Evolutionary conservation across 2,329 filamentous ascomycete genomes (phyloP).

Genomic region (Metarhizium robertsii): DNA sequence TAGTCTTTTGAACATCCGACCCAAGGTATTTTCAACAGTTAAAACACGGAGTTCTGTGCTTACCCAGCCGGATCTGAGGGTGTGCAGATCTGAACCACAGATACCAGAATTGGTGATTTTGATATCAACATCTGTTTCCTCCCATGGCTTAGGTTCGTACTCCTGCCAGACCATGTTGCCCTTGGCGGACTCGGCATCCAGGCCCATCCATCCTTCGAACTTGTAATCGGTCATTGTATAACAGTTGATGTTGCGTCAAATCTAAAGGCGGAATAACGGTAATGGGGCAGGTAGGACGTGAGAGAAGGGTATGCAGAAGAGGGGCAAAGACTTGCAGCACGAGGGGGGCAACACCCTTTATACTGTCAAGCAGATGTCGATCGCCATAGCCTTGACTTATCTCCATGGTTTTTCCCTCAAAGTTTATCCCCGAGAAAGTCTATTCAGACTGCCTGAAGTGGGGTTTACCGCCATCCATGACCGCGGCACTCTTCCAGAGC

Average conservation of each 20-base stretch:
- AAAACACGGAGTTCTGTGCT: conserved; percentile 1
- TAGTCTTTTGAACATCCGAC: background rate
- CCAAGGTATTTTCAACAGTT: background rate
- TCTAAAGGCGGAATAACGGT: background rate
- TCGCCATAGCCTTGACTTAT: background rate
- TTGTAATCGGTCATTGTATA: conserved; percentile 29
- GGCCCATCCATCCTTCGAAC: conserved; percentile 43
- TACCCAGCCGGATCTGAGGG: conserved; percentile 44
- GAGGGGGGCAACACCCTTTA: background rate
- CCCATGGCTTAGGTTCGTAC: conserved; percentile 56
- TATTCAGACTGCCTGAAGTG: background rate
- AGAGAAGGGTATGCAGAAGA: too few species aligned
- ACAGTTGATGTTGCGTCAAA: background rate
- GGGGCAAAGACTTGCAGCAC: too few species aligned
- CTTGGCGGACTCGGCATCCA: conserved; percentile 28
- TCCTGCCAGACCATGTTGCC: conserved; percentile 46
- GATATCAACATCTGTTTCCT: conserved; percentile 57
- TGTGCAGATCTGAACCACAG: conserved; percentile 54
- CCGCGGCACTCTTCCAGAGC: background rate
- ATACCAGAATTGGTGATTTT: conserved; percentile 57
- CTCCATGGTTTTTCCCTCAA: background rate
- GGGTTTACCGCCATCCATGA: background rate
- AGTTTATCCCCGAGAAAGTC: background rate
- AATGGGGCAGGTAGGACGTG: too few species aligned
- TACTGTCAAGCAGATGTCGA: background rate